Conservation (phyloP, 192 early-diverging fungal species). For the Coemansia guatemalensis region DNA sequence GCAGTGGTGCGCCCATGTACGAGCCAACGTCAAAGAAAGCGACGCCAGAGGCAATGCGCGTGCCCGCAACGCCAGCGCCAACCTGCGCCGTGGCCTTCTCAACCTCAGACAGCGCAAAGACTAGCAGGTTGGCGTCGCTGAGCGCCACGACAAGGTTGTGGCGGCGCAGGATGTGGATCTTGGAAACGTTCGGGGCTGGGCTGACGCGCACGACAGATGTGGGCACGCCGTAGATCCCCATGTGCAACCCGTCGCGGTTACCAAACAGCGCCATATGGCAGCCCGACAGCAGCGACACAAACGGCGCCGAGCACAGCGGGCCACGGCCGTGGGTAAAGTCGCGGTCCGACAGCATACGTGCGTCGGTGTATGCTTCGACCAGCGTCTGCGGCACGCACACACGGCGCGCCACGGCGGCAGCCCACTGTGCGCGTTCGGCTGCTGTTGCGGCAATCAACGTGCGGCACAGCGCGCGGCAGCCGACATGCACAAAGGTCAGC, state of each 20-base stretch:
- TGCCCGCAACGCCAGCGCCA: conserved; percentile 21
- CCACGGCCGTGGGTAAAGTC: conserved; percentile 38
- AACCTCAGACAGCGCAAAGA: conserved; percentile 37
- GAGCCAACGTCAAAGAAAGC: conserved; percentile 48
- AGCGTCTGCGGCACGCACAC: conserved; percentile 47
- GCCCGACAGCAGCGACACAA: conserved; percentile 28
- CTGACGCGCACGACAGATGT: conserved; percentile 48
- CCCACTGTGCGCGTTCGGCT: conserved; percentile 35
- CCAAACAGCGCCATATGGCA: conserved; percentile 53
- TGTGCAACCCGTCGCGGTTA: conserved; percentile 43
- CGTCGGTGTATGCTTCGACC: conserved; percentile 49
- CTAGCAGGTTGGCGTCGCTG: conserved; percentile 40
- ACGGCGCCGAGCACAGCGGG: conserved; percentile 48
- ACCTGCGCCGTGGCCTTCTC: conserved; percentile 30
- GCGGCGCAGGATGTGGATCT: conserved; percentile 42
- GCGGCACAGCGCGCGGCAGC: conserved; percentile 41
- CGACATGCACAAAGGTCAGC: conserved; percentile 48
- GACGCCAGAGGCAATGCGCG: conserved; percentile 45
- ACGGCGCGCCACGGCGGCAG: conserved; percentile 22
- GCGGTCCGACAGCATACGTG: conserved; percentile 42
- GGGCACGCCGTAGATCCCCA: conserved; percentile 50
- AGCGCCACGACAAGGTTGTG: conserved; percentile 43
- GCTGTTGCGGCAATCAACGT: conserved; percentile 28
- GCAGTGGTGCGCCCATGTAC: conserved; percentile 35
- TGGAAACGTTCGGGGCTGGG: conserved; percentile 15